These are phyloP conservation scores for Ceratorhiza oryzae-sativae DNA, from an alignment of 1,284 basidiomycete species.

Conservation along the genomic window DNA sequence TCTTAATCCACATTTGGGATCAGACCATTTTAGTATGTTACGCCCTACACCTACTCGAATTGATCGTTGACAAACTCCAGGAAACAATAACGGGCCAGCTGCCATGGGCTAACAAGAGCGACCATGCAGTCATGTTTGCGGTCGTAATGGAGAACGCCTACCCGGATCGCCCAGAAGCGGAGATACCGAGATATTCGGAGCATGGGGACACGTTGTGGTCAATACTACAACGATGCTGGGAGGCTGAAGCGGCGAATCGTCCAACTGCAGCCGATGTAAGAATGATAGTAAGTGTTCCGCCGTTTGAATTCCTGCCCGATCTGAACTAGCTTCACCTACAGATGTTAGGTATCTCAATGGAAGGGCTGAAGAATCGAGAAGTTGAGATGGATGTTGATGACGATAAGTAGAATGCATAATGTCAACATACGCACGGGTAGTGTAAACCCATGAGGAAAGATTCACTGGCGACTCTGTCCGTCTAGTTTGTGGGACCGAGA, in stretches of 20 bases:
- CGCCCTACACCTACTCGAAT: background rate
- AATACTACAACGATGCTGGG: constrained; percentile 22
- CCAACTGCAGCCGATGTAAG: background rate
- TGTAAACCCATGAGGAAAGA: too few relatives aligned
- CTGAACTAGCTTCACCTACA: too few relatives aligned
- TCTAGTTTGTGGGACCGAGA: too few relatives aligned
- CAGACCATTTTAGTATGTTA: constrained; percentile 24
- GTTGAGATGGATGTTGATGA: too few relatives aligned
- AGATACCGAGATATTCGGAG: background rate
- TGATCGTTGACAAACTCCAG: background rate
- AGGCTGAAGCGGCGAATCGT: background rate
- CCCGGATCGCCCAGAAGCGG: background rate
- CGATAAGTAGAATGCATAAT: too few relatives aligned
- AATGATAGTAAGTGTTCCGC: too few relatives aligned
- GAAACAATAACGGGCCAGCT: constrained; percentile 14
- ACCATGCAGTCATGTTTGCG: background rate
- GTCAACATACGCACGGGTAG: too few relatives aligned
- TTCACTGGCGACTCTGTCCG: too few relatives aligned
- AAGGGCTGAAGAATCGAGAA: too few relatives aligned
- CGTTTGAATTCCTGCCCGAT: too few relatives aligned
- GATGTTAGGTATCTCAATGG: too few relatives aligned
- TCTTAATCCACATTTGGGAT: background rate
- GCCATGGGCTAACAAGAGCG: background rate
- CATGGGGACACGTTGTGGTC: constrained; percentile 8
- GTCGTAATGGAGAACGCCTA: background rate